Conservation (phyloP, 2,329 filamentous ascomycete species). For the Onygenales sp. region DNA sequence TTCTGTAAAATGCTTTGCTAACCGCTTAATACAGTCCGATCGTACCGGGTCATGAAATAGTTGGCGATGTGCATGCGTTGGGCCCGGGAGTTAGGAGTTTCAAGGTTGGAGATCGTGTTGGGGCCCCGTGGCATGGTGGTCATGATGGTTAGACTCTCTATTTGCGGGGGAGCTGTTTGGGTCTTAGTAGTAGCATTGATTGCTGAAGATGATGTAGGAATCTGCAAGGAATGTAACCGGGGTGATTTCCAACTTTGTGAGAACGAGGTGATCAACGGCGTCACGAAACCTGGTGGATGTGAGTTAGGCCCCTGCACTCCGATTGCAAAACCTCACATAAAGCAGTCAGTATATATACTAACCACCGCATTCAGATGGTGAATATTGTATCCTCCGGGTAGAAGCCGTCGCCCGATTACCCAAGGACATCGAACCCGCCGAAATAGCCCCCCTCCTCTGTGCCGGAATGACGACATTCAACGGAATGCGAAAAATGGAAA, state of each 20-base stretch:
- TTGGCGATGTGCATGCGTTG: slow-evolving; percentile 57
- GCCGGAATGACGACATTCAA: slow-evolving; percentile 44
- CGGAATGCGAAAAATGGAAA: slow-evolving; percentile 39
- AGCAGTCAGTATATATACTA: not conserved
- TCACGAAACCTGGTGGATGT: slow-evolving; percentile 58
- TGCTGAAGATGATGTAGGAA: slow-evolving; percentile 29
- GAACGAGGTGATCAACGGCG: slow-evolving; percentile 55
- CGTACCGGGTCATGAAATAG: slow-evolving; percentile 61
- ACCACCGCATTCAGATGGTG: slow-evolving; percentile 18
- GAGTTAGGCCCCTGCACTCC: slow-evolving; percentile 10
- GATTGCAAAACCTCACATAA: not conserved
- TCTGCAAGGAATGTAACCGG: slow-evolving; percentile 54
- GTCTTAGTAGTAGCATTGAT: not conserved
- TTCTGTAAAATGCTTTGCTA: not conserved
- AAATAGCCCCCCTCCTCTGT: slow-evolving; percentile 39
- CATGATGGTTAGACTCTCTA: slow-evolving; percentile 18
- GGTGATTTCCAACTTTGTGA: slow-evolving; percentile 61
- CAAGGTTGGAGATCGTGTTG: slow-evolving; percentile 56
- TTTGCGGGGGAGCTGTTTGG: no score
- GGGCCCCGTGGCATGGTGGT: slow-evolving; percentile 60
- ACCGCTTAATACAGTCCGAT: slow-evolving; percentile 36
- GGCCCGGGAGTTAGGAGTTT: slow-evolving; percentile 45
- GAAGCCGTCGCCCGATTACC: slow-evolving; percentile 39
- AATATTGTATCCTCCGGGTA: slow-evolving; percentile 27
- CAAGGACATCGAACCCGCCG: slow-evolving; percentile 34